phyloP scores from a whole-genome alignment of 116 monocot species.

The Phalaenopsis hybrid region DNA sequence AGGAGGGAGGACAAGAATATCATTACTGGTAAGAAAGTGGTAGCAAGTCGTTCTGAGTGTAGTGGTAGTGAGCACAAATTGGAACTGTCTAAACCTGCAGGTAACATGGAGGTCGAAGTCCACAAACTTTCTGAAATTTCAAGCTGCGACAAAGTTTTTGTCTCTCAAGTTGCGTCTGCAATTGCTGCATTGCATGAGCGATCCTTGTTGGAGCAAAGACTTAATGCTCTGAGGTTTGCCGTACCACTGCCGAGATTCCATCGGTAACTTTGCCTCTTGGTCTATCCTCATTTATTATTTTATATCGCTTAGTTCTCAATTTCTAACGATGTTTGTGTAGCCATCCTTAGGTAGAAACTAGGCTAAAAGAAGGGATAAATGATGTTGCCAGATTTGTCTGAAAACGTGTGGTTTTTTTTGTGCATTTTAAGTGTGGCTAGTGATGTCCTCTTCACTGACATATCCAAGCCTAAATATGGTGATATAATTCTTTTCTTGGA shows the following conservation, averaged over 20 bases:
- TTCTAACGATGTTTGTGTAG: not conserved
- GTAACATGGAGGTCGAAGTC: conserved; percentile 1
- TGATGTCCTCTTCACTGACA: not conserved
- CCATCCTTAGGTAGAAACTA: not conserved
- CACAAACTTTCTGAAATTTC: conserved; percentile 7
- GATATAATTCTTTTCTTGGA: not conserved
- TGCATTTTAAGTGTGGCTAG: not conserved
- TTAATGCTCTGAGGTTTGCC: conserved; percentile 37
- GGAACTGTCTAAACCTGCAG: conserved; percentile 4
- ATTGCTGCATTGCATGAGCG: conserved; percentile 77
- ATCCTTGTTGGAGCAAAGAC: conserved; percentile 50
- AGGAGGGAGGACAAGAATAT: not conserved
- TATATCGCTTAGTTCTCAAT: not conserved
- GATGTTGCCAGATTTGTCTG: not conserved
- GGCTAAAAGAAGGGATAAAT: not conserved
- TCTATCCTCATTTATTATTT: not conserved
- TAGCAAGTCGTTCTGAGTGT: not conserved
- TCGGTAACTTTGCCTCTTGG: conserved; percentile 23
- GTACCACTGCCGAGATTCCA: conserved; percentile 37
- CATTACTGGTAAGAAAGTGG: conserved; percentile 1
- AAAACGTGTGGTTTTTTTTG: not conserved
- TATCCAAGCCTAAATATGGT: not conserved
- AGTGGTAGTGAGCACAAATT: conserved; percentile 1
- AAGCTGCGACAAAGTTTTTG: conserved; percentile 30
- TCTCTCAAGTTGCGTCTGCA: conserved; percentile 79